phyloP scores from a whole-genome alignment of 176 grass and related monocot genomes.

The Rhipidocladum racemiflorum region DNA sequence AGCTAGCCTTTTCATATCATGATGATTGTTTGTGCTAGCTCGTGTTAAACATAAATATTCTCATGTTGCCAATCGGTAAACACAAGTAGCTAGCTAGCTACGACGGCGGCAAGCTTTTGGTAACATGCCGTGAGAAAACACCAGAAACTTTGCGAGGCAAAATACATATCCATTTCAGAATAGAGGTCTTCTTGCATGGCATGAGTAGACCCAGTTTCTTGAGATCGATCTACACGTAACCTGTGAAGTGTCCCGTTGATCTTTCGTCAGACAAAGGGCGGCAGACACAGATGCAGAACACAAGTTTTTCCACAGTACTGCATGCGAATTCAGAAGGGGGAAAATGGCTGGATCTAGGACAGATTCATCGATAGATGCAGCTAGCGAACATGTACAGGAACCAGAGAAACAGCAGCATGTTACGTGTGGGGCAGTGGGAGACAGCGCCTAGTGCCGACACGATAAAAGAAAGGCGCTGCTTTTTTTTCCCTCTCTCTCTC shows the following conservation, averaged over 20 bases:
- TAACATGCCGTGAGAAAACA: neutral
- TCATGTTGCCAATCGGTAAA: neutral
- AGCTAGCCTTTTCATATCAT: neutral
- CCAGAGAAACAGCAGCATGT: slow-evolving; percentile 37
- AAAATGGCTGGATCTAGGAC: slow-evolving; percentile 18
- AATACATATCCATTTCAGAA: neutral
- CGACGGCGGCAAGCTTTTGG: neutral
- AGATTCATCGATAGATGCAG: slow-evolving; percentile 4
- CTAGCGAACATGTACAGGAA: neutral
- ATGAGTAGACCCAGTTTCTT: neutral
- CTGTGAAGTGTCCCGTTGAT: neutral
- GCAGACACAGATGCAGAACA: neutral
- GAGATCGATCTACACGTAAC: neutral
- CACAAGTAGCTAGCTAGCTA: neutral
- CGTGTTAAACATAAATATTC: neutral
- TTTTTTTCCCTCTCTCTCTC: neutral
- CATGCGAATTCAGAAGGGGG: neutral
- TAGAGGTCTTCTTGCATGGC: too few species aligned
- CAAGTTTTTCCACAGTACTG: neutral
- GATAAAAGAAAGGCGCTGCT: slow-evolving; percentile 42
- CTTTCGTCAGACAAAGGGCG: neutral
- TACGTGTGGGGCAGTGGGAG: slow-evolving; percentile 51
- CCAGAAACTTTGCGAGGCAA: neutral
- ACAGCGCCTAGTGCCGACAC: slow-evolving; percentile 61
- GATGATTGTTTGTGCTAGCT: too few species aligned